Percentiles rank a stretch among this genome's conserved stretches.
Conservation (phyloP, 768 basidiomycete species). For the Albatrellus ellisii region DNA sequence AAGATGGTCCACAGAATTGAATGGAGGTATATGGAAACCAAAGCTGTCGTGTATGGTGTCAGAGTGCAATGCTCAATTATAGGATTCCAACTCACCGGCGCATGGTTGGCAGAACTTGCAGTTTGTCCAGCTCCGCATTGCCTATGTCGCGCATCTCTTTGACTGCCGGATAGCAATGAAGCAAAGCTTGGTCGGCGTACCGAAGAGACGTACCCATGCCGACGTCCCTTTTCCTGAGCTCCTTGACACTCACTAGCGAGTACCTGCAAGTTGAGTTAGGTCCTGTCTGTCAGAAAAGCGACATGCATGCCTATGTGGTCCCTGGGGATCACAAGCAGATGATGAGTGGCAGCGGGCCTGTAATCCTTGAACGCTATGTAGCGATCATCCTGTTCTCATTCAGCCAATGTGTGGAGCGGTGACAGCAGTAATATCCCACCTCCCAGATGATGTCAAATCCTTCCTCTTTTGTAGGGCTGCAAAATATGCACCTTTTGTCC, state of each 20-base stretch:
- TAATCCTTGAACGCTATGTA: conserved; percentile 24
- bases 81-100: conserved; percentile 29
- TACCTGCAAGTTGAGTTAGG: background rate
- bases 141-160: conserved; percentile 38
- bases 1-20: conserved; percentile 57
- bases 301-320: conserved; percentile 22
- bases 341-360: conserved; percentile 22
- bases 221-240: conserved; percentile 30
- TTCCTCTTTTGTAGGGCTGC: conserved; percentile 17
- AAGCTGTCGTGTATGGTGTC: conserved; percentile 28
- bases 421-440: conserved; percentile 13
- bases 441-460: conserved; percentile 24
- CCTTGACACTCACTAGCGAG: conserved; percentile 44
- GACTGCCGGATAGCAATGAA: conserved; percentile 20
- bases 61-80: background rate
- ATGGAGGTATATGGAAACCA: conserved; percentile 77
- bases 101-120: conserved; percentile 26
- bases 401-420: background rate
- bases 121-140: conserved; percentile 33
- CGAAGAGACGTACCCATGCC: conserved; percentile 29
- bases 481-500: conserved; percentile 23
- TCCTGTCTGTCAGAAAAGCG: conserved; percentile 1
- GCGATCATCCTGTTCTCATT: conserved; percentile 16
- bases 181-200: conserved; percentile 17
- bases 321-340: conserved; percentile 25